Evolutionary conservation across 2,329 filamentous ascomycete genomes (phyloP).

Genomic region (Trichoderma citrinoviride): DNA sequence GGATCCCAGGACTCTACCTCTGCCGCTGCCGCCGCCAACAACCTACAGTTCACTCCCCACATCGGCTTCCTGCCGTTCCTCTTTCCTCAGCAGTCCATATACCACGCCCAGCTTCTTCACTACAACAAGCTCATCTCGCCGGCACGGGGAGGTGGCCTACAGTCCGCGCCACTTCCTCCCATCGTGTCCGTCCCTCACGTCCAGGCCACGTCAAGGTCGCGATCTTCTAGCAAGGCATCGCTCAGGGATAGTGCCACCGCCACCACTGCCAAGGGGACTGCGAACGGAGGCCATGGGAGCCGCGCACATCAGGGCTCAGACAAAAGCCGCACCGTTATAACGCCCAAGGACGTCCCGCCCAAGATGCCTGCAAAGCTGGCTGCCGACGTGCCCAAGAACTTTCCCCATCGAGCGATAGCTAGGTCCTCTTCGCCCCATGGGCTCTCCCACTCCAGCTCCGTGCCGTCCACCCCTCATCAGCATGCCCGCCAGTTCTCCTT

Average conservation of each 20-base stretch:
- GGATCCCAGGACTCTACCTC: slow-evolving; percentile 33
- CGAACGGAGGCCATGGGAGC: slow-evolving; percentile 63
- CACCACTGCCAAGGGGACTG: slow-evolving; percentile 45
- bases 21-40: slow-evolving; percentile 29
- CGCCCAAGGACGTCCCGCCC: slow-evolving; percentile 51
- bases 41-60: slow-evolving; percentile 41
- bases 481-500: slow-evolving; percentile 79
- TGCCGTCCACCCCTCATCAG: slow-evolving; percentile 91
- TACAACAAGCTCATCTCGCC: slow-evolving; percentile 65
- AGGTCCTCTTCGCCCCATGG: slow-evolving; percentile 32
- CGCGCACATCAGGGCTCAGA: slow-evolving; percentile 54
- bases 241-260: slow-evolving; percentile 48
- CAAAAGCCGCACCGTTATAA: slow-evolving; percentile 62
- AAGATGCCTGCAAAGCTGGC: slow-evolving; percentile 52
- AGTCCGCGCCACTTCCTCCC: slow-evolving; percentile 54
- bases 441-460: slow-evolving; percentile 71
- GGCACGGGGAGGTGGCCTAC: slow-evolving; percentile 52
- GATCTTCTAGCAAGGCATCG: slow-evolving; percentile 60
- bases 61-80: slow-evolving; percentile 57
- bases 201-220: slow-evolving; percentile 55
- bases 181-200: slow-evolving; percentile 55
- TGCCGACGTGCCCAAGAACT: slow-evolving; percentile 33
- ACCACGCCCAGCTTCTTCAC: slow-evolving; percentile 61
- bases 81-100: slow-evolving; percentile 57
- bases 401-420: slow-evolving; percentile 32